Percentiles rank a stretch among this genome's conserved stretches.
Evolutionary conservation across 768 basidiomycete species (phyloP).

Genomic region (Cyclocybe cylindracea): DNA sequence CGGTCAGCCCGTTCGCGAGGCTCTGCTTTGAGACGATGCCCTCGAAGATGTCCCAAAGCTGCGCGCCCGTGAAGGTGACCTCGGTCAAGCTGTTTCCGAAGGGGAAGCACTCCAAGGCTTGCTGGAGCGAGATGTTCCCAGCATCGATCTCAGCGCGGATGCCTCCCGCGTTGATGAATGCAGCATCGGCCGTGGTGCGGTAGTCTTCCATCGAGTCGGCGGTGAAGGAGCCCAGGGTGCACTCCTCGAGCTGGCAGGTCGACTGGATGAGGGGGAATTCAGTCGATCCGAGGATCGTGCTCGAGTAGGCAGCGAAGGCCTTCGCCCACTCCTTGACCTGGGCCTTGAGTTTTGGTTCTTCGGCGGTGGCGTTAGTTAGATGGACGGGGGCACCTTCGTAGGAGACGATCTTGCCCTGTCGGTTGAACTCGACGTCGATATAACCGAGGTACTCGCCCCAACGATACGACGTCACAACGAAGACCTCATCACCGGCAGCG

Average conservation of each 20-base stretch:
- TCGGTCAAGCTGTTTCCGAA: slow-evolving; percentile 44
- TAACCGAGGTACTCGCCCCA: slow-evolving; percentile 50
- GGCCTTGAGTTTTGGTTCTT: slow-evolving; percentile 35
- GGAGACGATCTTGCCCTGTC: slow-evolving; percentile 35
- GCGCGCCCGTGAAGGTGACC: slow-evolving; percentile 37
- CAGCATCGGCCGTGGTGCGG: slow-evolving; percentile 28
- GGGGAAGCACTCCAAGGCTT: slow-evolving; percentile 42
- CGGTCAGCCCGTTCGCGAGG: slow-evolving; percentile 24
- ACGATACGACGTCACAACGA: slow-evolving; percentile 45
- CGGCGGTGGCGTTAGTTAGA: slow-evolving; percentile 35
- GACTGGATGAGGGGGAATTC: slow-evolving; percentile 35
- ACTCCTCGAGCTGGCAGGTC: slow-evolving; percentile 42
- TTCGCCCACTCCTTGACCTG: slow-evolving; percentile 39
- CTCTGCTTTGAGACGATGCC: slow-evolving; percentile 35
- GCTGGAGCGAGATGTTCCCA: slow-evolving; percentile 40
- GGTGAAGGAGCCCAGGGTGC: slow-evolving; percentile 43
- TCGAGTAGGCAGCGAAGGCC: slow-evolving; percentile 35
- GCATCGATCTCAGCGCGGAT: slow-evolving; percentile 41
- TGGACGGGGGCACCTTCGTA: slow-evolving; percentile 45
- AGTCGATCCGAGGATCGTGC: slow-evolving; percentile 38
- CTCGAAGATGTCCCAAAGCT: slow-evolving; percentile 45
- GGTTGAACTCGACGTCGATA: slow-evolving; percentile 43
- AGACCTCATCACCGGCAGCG: slow-evolving; percentile 45
- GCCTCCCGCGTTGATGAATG: slow-evolving; percentile 44
- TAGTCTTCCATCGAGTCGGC: slow-evolving; percentile 44